Evolutionary conservation across 2,329 filamentous ascomycete genomes (phyloP).

Genomic region (Trichoderma hamatum): DNA sequence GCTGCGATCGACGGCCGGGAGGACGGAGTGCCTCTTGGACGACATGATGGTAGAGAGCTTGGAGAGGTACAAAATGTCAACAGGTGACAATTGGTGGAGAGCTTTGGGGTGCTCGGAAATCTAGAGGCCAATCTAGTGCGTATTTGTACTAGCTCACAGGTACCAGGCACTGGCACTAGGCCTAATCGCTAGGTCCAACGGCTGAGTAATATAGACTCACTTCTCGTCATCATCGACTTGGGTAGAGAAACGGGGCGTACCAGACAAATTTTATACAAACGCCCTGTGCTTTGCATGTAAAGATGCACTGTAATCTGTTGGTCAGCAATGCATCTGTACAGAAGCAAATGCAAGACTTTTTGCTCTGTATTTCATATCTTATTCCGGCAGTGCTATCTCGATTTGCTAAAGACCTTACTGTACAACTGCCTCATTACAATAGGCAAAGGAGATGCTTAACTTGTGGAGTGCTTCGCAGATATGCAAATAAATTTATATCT

Average conservation of each 20-base stretch:
- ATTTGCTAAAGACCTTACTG: background rate
- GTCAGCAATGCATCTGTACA: background rate
- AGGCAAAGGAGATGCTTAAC: background rate
- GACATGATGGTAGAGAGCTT: slow-evolving; percentile 38
- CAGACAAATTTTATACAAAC: background rate
- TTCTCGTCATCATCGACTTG: background rate
- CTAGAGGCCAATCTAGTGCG: background rate
- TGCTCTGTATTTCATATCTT: background rate
- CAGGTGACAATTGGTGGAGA: slow-evolving; percentile 3
- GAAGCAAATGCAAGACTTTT: background rate
- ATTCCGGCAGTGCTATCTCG: background rate
- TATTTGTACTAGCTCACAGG: background rate
- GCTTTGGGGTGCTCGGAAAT: background rate
- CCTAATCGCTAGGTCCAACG: background rate
- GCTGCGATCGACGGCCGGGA: slow-evolving; percentile 55
- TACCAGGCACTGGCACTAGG: background rate
- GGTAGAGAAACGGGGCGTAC: background rate
- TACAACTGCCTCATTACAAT: background rate
- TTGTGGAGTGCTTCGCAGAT: background rate
- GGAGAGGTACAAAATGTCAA: background rate
- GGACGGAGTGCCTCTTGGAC: slow-evolving; percentile 59
- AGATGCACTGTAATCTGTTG: background rate
- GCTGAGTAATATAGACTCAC: background rate
- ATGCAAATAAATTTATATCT: background rate
- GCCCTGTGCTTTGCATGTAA: background rate